phyloP scores from a whole-genome alignment of 202 grass and related monocot species.

The Bolboschoenoplectus hybrid region DNA sequence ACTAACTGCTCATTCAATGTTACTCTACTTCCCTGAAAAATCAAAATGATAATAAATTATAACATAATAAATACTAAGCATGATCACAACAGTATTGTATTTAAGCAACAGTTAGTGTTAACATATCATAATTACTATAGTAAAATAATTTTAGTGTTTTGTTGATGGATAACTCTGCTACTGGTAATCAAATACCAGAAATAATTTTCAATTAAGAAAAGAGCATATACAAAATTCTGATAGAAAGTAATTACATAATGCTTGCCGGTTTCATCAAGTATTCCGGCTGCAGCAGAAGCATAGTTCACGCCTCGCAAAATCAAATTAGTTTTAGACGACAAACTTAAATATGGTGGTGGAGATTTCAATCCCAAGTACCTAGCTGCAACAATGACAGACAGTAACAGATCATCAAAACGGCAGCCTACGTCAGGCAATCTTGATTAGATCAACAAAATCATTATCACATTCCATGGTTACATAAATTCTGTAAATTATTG shows the following conservation, averaged over 20 bases:
- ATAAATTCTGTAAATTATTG: no score
- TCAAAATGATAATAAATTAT: background rate
- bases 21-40: slow-evolving; percentile 44
- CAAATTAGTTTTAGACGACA: slow-evolving; percentile 15
- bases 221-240: background rate
- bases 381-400: slow-evolving; percentile 29
- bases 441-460: background rate
- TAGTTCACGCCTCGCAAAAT: slow-evolving; percentile 51
- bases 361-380: slow-evolving; percentile 41
- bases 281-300: slow-evolving; percentile 51
- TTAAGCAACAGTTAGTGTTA: background rate
- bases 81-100: background rate
- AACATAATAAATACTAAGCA: no score
- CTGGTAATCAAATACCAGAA: slow-evolving; percentile 9
- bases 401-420: slow-evolving; percentile 3
- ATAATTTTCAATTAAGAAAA: background rate
- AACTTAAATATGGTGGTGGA: slow-evolving; percentile 52
- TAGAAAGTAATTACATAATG: slow-evolving; percentile 43
- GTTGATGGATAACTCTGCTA: background rate
- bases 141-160: background rate
- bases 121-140: background rate
- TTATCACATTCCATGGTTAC: background rate
- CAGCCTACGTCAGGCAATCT: no score
- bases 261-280: slow-evolving; percentile 48
- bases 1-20: slow-evolving; percentile 41